These are phyloP conservation scores for Arthrobotrys sinensis DNA, from an alignment of 2,329 filamentous ascomycete species.

Conservation along the genomic window DNA sequence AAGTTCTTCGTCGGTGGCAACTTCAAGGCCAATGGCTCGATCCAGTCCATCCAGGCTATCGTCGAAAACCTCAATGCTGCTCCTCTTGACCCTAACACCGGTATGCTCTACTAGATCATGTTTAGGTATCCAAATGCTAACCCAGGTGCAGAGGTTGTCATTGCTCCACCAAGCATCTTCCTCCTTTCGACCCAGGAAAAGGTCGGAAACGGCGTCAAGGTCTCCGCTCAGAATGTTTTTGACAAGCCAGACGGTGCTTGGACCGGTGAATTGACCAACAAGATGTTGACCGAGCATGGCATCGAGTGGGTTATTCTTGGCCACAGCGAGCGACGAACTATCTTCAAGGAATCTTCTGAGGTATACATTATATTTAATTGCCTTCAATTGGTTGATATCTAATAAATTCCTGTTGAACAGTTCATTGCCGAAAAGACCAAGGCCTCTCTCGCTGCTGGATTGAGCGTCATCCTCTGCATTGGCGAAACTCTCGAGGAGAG, in stretches of 20 bases:
- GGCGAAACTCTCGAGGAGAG: conserved; percentile 94
- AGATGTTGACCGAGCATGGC: conserved; percentile 89
- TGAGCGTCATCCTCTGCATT: conserved; percentile 96
- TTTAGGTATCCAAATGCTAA: conserved; percentile 58
- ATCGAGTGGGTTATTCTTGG: conserved; percentile 93
- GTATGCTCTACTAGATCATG: conserved; percentile 70
- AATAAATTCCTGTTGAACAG: conserved; percentile 63
- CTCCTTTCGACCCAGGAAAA: conserved; percentile 83
- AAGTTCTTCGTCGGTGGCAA: conserved; percentile 98
- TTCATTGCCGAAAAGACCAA: conserved; percentile 95
- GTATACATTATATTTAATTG: conserved; percentile 65
- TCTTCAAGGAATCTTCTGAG: conserved; percentile 87
- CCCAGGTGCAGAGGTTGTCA: conserved; percentile 82
- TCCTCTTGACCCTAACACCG: conserved; percentile 81
- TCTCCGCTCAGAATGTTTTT: conserved; percentile 96
- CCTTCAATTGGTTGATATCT: background rate
- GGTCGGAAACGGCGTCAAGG: conserved; percentile 73
- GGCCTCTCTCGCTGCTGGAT: conserved; percentile 86
- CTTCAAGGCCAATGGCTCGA: conserved; percentile 99
- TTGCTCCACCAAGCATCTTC: conserved; percentile 91
- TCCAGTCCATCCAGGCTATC: conserved; percentile 90
- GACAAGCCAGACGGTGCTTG: conserved; percentile 97
- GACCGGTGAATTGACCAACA: conserved; percentile 94
- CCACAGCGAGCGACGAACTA: conserved; percentile 93
- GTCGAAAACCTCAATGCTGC: conserved; percentile 90